Evolutionary conservation across 2,329 filamentous ascomycete genomes (phyloP).

Genomic region (Calonectria henricotiae): DNA sequence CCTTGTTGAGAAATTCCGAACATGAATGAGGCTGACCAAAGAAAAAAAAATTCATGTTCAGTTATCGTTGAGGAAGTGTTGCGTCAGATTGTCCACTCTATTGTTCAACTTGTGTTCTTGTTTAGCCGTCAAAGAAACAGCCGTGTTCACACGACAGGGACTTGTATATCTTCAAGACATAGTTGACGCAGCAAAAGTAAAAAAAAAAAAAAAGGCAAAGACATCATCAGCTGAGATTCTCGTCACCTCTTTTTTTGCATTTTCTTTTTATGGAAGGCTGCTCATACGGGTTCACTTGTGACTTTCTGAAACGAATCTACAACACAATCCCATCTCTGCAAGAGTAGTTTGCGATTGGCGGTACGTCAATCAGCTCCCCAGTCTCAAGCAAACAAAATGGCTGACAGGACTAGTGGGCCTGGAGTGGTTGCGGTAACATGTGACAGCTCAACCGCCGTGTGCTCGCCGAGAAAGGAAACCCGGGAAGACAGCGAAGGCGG

Average conservation of each 20-base stretch:
- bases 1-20: not conserved
- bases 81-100: not conserved
- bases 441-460: not conserved
- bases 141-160: not conserved
- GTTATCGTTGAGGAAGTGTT: not conserved
- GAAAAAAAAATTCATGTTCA: not conserved
- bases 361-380: not conserved
- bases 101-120: not conserved
- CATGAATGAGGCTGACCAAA: not conserved
- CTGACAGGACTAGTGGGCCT: not conserved
- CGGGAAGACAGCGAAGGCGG: too few species aligned
- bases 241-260: too few species aligned
- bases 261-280: too few species aligned
- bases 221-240: not conserved
- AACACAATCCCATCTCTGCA: too few species aligned
- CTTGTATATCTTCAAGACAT: not conserved
- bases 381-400: not conserved
- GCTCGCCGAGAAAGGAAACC: conserved; percentile 13
- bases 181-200: not conserved
- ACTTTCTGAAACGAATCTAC: too few species aligned
- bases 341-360: not conserved
- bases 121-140: not conserved
- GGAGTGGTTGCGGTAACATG: not conserved
- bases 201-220: not conserved
- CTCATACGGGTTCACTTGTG: too few species aligned